Conservation (phyloP, 2,329 filamentous ascomycete genomes). For the Periglandula ipomoeae region DNA sequence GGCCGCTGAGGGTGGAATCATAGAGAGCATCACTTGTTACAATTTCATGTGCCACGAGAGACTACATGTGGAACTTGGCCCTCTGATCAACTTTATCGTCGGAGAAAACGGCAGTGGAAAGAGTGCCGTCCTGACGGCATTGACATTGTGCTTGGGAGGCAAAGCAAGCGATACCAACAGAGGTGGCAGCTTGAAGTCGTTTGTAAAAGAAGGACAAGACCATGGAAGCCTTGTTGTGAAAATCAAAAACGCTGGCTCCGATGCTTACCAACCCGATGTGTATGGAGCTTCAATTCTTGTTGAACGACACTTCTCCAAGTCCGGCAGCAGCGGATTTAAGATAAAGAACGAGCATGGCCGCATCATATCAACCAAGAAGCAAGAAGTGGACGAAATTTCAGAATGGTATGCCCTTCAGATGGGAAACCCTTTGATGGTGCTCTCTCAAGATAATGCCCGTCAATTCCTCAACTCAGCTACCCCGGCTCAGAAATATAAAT, state of each 20-base stretch:
- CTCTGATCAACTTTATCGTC: conserved; percentile 95
- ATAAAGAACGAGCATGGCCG: conserved; percentile 65
- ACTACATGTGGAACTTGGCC: conserved; percentile 76
- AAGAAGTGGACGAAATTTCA: conserved; percentile 83
- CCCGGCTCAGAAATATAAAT: conserved; percentile 83
- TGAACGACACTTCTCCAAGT: conserved; percentile 77
- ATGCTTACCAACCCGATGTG: conserved; percentile 72
- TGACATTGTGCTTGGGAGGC: conserved; percentile 89
- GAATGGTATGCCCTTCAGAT: conserved; percentile 92
- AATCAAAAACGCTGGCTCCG: conserved; percentile 82
- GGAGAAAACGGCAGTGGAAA: conserved; percentile 97
- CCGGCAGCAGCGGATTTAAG: conserved; percentile 74
- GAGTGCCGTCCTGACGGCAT: conserved; percentile 85
- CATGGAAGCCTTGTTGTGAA: conserved; percentile 68
- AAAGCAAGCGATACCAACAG: conserved; percentile 91
- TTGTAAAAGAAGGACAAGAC: conserved; percentile 84
- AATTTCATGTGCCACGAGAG: conserved; percentile 96
- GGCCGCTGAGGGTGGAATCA: conserved; percentile 73
- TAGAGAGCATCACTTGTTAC: conserved; percentile 75
- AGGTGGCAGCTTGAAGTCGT: conserved; percentile 76
- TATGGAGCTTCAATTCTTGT: conserved; percentile 82
- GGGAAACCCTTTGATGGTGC: conserved; percentile 90
- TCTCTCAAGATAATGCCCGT: conserved; percentile 90
- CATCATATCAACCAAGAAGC: conserved; percentile 71
- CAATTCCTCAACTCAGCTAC: conserved; percentile 85